Evolutionary conservation across 1,284 basidiomycete genomes (phyloP).

Genomic region (Paramarasmius palmivorus): DNA sequence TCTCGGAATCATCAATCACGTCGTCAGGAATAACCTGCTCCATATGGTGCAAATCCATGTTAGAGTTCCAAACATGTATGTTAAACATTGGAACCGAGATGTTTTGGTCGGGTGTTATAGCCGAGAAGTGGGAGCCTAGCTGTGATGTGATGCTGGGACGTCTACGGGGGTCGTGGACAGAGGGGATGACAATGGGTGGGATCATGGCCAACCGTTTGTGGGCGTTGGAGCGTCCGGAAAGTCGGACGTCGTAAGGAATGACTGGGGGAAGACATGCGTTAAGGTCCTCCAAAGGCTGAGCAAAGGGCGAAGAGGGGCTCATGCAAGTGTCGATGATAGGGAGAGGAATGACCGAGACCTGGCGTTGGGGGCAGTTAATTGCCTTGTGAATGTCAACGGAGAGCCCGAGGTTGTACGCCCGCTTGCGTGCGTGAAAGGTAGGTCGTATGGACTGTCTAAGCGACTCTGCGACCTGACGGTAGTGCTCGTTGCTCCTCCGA

Average conservation of each 20-base stretch:
- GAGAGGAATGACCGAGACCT: slow-evolving; percentile 40
- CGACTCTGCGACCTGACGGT: slow-evolving; percentile 34
- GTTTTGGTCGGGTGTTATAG: slow-evolving; percentile 8
- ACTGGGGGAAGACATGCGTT: not conserved
- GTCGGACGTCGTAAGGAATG: not conserved
- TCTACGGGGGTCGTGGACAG: slow-evolving; percentile 6
- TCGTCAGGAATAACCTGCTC: not conserved
- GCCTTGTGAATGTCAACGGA: slow-evolving; percentile 43
- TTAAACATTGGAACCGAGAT: not conserved
- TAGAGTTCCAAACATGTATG: slow-evolving; percentile 1
- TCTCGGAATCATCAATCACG: not conserved
- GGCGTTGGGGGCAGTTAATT: slow-evolving; percentile 32
- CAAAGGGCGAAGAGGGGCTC: slow-evolving; percentile 12
- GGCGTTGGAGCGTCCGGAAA: not conserved
- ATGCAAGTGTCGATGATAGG: slow-evolving; percentile 40
- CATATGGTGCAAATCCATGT: not conserved
- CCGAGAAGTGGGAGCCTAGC: slow-evolving; percentile 10
- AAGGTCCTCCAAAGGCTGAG: slow-evolving; percentile 12
- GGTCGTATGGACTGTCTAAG: slow-evolving; percentile 32
- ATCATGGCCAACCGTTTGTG: not conserved
- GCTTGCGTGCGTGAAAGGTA: slow-evolving; percentile 44
- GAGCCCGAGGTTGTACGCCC: slow-evolving; percentile 42
- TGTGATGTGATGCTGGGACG: slow-evolving; percentile 8
- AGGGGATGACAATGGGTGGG: slow-evolving; percentile 18
- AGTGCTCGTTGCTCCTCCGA: slow-evolving; percentile 41